Evolutionary conservation across 2,329 filamentous ascomycete genomes (phyloP).

Genomic region (Fusarium chlamydosporum): DNA sequence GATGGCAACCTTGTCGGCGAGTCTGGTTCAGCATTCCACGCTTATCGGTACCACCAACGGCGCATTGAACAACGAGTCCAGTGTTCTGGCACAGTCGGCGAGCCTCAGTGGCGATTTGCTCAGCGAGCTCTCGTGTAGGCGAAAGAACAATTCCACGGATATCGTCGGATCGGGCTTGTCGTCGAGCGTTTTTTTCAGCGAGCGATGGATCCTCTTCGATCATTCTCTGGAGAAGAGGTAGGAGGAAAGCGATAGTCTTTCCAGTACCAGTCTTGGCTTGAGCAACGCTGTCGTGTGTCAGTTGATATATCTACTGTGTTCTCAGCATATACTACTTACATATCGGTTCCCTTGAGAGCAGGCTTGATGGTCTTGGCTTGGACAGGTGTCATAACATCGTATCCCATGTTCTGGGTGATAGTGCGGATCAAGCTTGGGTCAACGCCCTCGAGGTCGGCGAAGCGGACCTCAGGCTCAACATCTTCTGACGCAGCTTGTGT

Average conservation of each 20-base stretch:
- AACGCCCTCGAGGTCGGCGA: constrained; percentile 67
- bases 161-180: constrained; percentile 64
- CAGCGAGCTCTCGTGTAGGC: constrained; percentile 84
- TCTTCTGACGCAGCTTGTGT: constrained; percentile 23
- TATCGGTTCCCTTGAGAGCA: constrained; percentile 82
- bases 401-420: constrained; percentile 79
- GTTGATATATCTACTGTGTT: background rate
- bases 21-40: constrained; percentile 75
- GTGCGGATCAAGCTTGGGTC: constrained; percentile 75
- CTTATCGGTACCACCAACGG: constrained; percentile 95
- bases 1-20: constrained; percentile 82
- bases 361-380: constrained; percentile 86
- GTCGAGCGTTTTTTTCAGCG: constrained; percentile 59
- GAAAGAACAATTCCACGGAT: constrained; percentile 81
- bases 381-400: constrained; percentile 92
- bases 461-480: constrained; percentile 55
- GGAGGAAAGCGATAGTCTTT: constrained; percentile 93
- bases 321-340: constrained; percentile 70
- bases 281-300: constrained; percentile 70
- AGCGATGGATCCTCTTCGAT: constrained; percentile 74
- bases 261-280: constrained; percentile 98
- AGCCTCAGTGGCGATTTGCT: constrained; percentile 86
- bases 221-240: constrained; percentile 87
- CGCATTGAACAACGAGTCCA: constrained; percentile 76
- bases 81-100: constrained; percentile 73